A percentile compares a stretch with the other conserved stretches of the same genome.
These are phyloP conservation scores for Sideroxylon spinosum DNA, from an alignment of 179 eudicot genomes.

Conservation along the genomic window DNA sequence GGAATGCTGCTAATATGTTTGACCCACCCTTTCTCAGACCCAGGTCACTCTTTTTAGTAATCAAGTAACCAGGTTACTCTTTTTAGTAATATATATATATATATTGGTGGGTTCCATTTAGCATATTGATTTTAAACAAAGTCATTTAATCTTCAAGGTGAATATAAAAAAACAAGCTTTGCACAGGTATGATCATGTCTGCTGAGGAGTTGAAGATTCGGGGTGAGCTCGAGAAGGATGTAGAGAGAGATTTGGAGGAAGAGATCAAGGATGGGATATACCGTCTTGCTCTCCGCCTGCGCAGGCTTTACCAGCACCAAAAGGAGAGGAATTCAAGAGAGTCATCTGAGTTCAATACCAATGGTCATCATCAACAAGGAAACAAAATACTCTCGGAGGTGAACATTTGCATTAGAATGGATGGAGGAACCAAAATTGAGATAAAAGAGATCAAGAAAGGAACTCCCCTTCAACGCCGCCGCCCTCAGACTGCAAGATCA, in stretches of 20 bases:
- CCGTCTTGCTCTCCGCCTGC: conserved; percentile 57
- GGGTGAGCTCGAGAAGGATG: conserved; percentile 52
- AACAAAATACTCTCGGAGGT: conserved; percentile 36
- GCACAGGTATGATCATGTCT: conserved; percentile 16
- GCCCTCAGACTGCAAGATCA: neutral
- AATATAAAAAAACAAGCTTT: too few species aligned
- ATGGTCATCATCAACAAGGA: conserved; percentile 1
- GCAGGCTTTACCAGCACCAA: conserved; percentile 48
- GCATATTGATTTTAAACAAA: too few species aligned
- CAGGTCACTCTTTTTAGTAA: too few species aligned
- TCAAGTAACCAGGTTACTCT: too few species aligned
- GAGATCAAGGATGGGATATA: conserved; percentile 72
- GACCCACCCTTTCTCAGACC: too few species aligned
- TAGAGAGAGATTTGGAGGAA: conserved; percentile 56
- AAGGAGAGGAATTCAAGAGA: conserved; percentile 24
- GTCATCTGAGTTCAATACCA: neutral
- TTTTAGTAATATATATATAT: too few species aligned
- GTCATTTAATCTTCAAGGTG: too few species aligned
- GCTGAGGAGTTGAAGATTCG: conserved; percentile 45
- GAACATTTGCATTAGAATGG: conserved; percentile 53
- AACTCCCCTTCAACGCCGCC: neutral
- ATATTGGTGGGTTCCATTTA: too few species aligned
- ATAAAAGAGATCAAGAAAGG: conserved; percentile 49
- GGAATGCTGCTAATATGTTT: too few species aligned
- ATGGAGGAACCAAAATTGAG: conserved; percentile 53